A percentile compares a stretch with the other conserved stretches of the same genome.
Conservation (phyloP, 345 rosid genomes). For the Erysimum cheiranthoides region DNA sequence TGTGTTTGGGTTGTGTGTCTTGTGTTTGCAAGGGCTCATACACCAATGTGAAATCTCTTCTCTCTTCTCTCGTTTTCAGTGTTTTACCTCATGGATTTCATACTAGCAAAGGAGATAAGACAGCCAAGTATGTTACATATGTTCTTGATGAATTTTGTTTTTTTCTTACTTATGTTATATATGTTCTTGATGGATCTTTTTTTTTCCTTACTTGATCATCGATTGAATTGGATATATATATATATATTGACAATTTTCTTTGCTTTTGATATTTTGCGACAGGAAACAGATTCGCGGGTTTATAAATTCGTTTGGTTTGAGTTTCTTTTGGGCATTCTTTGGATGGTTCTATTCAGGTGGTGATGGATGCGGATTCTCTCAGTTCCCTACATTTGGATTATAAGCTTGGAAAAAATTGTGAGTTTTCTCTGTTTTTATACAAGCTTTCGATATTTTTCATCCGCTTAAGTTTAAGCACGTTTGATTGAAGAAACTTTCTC, state of each 20-base stretch:
- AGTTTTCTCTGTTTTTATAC: constrained; percentile 32
- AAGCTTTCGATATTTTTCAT: neutral
- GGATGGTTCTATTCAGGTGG: constrained; percentile 89
- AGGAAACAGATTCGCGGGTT: constrained; percentile 86
- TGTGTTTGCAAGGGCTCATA: too few species aligned
- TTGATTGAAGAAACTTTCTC: constrained; percentile 23
- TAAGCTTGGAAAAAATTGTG: constrained; percentile 82
- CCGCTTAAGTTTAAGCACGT: neutral
- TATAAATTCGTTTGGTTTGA: constrained; percentile 62
- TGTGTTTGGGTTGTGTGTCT: too few species aligned
- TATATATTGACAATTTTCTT: neutral
- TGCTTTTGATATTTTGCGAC: constrained; percentile 5
- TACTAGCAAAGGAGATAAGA: constrained; percentile 70
- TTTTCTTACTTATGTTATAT: too few species aligned
- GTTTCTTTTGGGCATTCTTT: constrained; percentile 86
- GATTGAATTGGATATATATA: neutral
- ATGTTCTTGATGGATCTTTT: too few species aligned
- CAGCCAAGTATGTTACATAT: constrained; percentile 62
- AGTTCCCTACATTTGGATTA: constrained; percentile 85
- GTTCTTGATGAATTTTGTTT: constrained; percentile 25
- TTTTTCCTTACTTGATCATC: neutral
- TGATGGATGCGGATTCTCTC: constrained; percentile 68
- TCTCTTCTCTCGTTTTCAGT: too few species aligned
- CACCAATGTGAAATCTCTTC: too few species aligned
- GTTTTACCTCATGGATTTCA: constrained; percentile 95